Base-by-base conservation (phyloP, 2,329 filamentous ascomycete genomes). In the Microsporum ferrugineum region DNA sequence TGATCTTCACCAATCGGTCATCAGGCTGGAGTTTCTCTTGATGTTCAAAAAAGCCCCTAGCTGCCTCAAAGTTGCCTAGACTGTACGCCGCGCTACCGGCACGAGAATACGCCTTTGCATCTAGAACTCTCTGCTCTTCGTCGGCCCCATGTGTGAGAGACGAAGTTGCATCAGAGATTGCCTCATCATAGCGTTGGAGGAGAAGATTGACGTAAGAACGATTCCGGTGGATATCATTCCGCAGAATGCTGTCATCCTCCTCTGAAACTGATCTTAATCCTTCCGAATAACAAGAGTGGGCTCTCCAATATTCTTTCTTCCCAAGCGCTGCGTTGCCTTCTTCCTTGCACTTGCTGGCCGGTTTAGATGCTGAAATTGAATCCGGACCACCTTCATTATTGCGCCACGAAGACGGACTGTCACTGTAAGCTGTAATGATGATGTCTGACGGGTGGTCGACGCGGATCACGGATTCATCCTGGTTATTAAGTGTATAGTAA, bases 391-490 rank as follows among this genome's bases (percentile, higher is more conserved):
- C 14, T 17, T 5, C 31, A 6, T 55, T 55, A 36, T 55, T 55
- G 5, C 49, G 31, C 49, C 49, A 55, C 3, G 49, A 55, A 6
- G 49, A 55, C 3, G 49, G 49, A 12, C n/a, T 31, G 14, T 55
- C 49, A 23, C 49, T 55, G 49, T 55, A 55, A 36, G 33, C 31
- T 1, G 31, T 34, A 62, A 71, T 73, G 2, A 76, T 62, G 17
- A 83, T 64, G 61, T 84, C 81, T 14, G 75, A 77, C 14, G 78
- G 65, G 66, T 84, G 81, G 61, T 84, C 81, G 5, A 82, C 77
- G 4, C 80, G 74, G 29, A 84, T 38, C 0, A 70, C 72, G 66
- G 79, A 80, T 0, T 69, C 56, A 1, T 76, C 76, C 33, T 76
- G 68, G 0, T 66, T 68, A 29, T 71, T 71, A 0, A 66, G 34